Evolutionary conservation across 208 protist species (phyloP).

Genomic region (Tritrichomonas musculus): DNA sequence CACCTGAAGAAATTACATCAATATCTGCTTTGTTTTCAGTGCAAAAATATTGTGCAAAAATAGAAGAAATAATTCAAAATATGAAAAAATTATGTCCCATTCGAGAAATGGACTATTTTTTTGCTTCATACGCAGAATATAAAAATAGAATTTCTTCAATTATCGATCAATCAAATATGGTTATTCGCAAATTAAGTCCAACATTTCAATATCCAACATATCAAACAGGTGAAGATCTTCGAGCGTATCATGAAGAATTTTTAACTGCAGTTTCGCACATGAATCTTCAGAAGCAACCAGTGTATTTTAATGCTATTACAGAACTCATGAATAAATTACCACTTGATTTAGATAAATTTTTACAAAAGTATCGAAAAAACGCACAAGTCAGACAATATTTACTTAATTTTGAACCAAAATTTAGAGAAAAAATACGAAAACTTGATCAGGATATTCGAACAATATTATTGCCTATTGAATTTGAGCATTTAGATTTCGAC

Average conservation of each 20-base stretch:
- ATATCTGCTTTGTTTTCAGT: too few species aligned
- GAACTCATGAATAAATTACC: background rate
- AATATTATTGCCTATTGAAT: background rate
- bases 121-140: background rate
- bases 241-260: background rate
- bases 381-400: background rate
- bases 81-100: background rate
- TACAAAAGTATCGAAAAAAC: background rate
- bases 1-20: too few species aligned
- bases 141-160: background rate
- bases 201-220: background rate
- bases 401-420: background rate
- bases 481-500: background rate
- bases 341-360: background rate
- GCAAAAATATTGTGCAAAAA: background rate
- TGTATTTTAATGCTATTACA: background rate
- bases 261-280: background rate
- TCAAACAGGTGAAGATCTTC: background rate
- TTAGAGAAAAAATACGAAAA: background rate
- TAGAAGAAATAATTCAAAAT: background rate
- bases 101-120: background rate
- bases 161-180: background rate
- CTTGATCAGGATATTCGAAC: background rate
- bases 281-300: background rate
- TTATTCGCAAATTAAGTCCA: background rate